A percentile compares a stretch with the other conserved stretches of the same genome.
Evolutionary conservation across 805 yeast species (phyloP).

Genomic region (Saccharomycopsis microspora): DNA sequence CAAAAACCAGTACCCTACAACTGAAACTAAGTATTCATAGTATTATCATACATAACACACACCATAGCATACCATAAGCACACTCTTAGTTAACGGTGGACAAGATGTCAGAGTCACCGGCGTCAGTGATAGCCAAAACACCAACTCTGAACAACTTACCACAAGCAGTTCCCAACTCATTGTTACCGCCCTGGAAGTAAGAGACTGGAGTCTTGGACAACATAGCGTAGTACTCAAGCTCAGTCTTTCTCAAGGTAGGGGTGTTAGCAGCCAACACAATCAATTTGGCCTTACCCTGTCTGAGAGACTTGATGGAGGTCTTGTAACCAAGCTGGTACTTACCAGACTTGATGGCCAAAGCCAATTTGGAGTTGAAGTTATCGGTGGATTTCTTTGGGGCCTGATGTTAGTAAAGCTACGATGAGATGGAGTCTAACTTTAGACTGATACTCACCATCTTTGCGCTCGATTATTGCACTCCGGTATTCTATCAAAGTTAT

Average conservation of each 20-base stretch:
- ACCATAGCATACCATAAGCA: too few species aligned
- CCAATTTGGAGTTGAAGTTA: conserved; percentile 95
- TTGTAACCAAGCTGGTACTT: conserved; percentile 99
- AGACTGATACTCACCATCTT: conserved; percentile 88
- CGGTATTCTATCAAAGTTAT: conserved; percentile 47
- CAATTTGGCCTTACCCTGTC: conserved; percentile 98
- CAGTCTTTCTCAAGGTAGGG: conserved; percentile 99
- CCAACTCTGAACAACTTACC: conserved; percentile 99
- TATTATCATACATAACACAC: too few species aligned
- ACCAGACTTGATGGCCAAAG: conserved; percentile 98
- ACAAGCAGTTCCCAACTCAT: conserved; percentile 99
- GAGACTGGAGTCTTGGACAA: conserved; percentile 90
- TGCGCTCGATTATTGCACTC: conserved; percentile 82
- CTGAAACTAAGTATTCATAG: too few species aligned
- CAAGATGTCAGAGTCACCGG: conserved; percentile 99
- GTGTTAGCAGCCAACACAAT: conserved; percentile 98
- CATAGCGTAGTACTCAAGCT: conserved; percentile 99
- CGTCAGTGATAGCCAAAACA: conserved; percentile 89
- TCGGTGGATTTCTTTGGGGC: conserved; percentile 97
- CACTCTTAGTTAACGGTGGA: conserved; percentile 28
- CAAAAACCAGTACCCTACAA: too few species aligned
- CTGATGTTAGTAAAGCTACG: conserved; percentile 30
- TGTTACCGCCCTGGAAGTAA: conserved; percentile 99
- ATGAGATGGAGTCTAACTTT: neutral
- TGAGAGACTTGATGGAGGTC: conserved; percentile 94